These are phyloP conservation scores for Diospyros kaki DNA, from an alignment of 148 eudicot species.

Conservation along the genomic window DNA sequence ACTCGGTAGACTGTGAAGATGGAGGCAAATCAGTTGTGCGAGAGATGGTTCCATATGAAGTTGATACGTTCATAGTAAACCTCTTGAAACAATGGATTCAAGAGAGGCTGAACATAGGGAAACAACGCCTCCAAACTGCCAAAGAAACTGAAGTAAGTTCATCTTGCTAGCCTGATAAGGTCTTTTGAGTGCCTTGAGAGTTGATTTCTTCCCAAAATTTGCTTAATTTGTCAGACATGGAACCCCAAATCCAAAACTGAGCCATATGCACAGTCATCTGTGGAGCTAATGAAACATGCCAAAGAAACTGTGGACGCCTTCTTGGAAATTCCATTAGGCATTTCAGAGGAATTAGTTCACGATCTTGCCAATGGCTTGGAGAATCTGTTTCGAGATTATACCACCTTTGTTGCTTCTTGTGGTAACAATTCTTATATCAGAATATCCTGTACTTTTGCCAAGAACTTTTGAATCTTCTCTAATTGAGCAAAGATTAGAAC, in stretches of 20 bases:
- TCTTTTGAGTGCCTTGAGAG: neutral
- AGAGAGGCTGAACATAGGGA: conserved; percentile 48
- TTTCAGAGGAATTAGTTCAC: conserved; percentile 62
- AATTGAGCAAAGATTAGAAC: neutral
- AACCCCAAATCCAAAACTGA: conserved; percentile 90
- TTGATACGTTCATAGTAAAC: conserved; percentile 57
- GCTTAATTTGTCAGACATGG: conserved; percentile 59
- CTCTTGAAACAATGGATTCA: conserved; percentile 73
- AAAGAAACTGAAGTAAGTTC: conserved; percentile 85
- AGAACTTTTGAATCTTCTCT: neutral
- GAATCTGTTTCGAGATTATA: conserved; percentile 61
- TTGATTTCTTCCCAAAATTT: neutral
- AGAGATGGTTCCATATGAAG: conserved; percentile 88
- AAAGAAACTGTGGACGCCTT: conserved; percentile 67
- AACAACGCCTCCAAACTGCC: conserved; percentile 59
- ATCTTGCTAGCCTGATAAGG: neutral
- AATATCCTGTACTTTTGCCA: neutral
- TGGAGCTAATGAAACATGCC: conserved; percentile 52
- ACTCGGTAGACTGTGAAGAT: conserved; percentile 75
- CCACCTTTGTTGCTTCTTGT: conserved; percentile 74
- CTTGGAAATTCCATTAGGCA: conserved; percentile 59
- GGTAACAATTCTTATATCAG: conserved; percentile 36
- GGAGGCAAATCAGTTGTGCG: conserved; percentile 73
- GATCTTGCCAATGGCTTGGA: conserved; percentile 69
- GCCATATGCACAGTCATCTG: conserved; percentile 81